Evolutionary conservation across 345 rosid genomes (phyloP), one percentile per base, ranked within the genome.

Genomic region (Eucalyptus tenuipes): DNA sequence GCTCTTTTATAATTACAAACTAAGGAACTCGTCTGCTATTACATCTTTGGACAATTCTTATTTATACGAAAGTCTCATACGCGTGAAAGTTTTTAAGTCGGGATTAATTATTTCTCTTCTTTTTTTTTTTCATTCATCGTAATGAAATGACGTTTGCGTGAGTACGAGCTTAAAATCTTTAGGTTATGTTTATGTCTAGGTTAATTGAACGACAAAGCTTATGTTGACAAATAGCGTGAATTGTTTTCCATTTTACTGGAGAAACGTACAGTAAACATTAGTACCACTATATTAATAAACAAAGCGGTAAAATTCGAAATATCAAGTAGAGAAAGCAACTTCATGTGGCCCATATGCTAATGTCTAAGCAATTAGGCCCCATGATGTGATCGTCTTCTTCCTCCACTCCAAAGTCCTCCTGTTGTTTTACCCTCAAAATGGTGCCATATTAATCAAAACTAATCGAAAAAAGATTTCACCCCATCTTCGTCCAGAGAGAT

Each of bases 321-420:
- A 85, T 85, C 86, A 85, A 48, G 86, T 33, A 89, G 24, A 68
- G 88, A 91, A 91, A 91, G 93, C 89, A 90, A 89, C 89, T 82
- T 49, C 47, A 37, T 53, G 44, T 92, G 96, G 93, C 93, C 96
- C 96, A 92, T 57, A 91, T 40, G 88, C 89, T 52, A 33, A 87
- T 91, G 93, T 93, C 93, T 87, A 89, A 79, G 90, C 86, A 64
- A 75, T 75, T 61, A 64, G 88, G 91, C 89, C 93, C 91, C 90
- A 86, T 91, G 93, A 91, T 91, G 91, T 92, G 91, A 89, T 89
- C 87, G 84, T 88, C 90, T 50, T 92, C 89, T 89, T 89, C 88
- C 50, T 33, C 55, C 37, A 89, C 91, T 89, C 85, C 64, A 88
- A 50, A 87, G 68, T 82, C 81, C 79, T 61, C 88, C 93, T 92